Evolutionary conservation across 1,284 basidiomycete genomes (phyloP), one percentile per base, ranked within the genome.

Genomic region (Trametes versicolor): DNA sequence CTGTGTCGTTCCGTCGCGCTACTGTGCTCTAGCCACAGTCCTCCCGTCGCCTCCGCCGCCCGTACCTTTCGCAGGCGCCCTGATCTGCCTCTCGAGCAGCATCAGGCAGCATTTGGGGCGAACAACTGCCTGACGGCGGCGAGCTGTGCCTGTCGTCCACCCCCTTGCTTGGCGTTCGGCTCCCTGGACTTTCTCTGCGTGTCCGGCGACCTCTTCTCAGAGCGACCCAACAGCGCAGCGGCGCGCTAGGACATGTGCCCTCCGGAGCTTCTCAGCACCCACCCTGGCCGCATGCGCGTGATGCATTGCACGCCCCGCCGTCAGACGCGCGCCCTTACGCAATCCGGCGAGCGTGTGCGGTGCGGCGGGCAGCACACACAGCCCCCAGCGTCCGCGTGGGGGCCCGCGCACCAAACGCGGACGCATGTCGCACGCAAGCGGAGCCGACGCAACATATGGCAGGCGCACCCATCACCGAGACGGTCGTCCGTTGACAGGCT

Each of bases 391-490:
- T 17, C 6, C 13, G 57, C 57, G 47, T 58, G 57, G 12, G 45
- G 45, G 6, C 56, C 29, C 21, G 56, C 45, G 23, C 17, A 27
- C 45, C 47, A 58, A 41, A 3, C 29, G 17, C 5, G 50, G 50
- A 34, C 1, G n/a, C 50, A 13, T 43, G 41, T 48, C 45, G 45
- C 21, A 34, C 25, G 17, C 34, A 12, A 32, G 29, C 43, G 55
- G 55, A 36, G 39, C 47, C 29, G 49, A 45, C 52, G 47, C 54
- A 50, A 23, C 54, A 57, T 61, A 36, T 55, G 54, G 43, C 56
- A 62, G 29, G 45, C 60, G 54, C 54, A 57, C 21, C 56, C 52
- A 55, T 61, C 59, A 51, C 50, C 6, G 41, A 19, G 19, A 39
- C 37, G 37, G 37, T 2, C 12, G 23, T 9, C 32, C 49, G 49